Conservation (phyloP, 2,329 filamentous ascomycete genomes). For the Pyrenophora teres region DNA sequence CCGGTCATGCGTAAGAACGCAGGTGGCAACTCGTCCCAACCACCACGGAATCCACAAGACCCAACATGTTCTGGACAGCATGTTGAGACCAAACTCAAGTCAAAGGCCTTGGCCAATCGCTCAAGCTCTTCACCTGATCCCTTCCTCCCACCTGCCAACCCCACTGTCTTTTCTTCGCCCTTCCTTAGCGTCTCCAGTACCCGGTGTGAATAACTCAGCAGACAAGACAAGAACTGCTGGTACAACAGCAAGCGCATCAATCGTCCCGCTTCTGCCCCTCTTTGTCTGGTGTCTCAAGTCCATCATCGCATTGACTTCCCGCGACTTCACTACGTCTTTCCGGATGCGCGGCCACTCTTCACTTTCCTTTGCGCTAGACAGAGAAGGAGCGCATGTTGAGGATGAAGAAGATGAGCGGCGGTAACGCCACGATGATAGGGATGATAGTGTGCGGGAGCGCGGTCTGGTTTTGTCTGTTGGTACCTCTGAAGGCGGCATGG, state of each 20-base stretch:
- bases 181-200: slow-evolving; percentile 8
- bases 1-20: too few species aligned
- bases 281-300: slow-evolving; percentile 27
- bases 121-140: slow-evolving; percentile 14
- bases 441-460: slow-evolving; percentile 31
- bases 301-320: slow-evolving; percentile 32
- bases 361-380: slow-evolving; percentile 3
- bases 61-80: too few species aligned
- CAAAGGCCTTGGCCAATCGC: too few species aligned
- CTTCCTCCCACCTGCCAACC: slow-evolving; percentile 33
- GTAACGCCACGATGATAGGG: slow-evolving; percentile 34
- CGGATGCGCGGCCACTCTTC: slow-evolving; percentile 29
- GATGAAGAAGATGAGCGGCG: slow-evolving; percentile 24
- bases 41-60: too few species aligned
- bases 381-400: slow-evolving; percentile 6
- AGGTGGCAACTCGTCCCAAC: too few species aligned
- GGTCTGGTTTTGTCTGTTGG: slow-evolving; percentile 5
- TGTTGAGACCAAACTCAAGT: too few species aligned
- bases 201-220: slow-evolving; percentile 45
- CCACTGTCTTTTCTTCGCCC: slow-evolving; percentile 20
- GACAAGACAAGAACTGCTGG: slow-evolving; percentile 42
- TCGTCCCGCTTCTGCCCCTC: slow-evolving; percentile 25
- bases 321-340: slow-evolving; percentile 26
- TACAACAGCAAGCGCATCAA: slow-evolving; percentile 44
- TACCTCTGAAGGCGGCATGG: background rate